phyloP scores from a whole-genome alignment of 1,139 yeast genomes.

The Ogataea hybrid region DNA sequence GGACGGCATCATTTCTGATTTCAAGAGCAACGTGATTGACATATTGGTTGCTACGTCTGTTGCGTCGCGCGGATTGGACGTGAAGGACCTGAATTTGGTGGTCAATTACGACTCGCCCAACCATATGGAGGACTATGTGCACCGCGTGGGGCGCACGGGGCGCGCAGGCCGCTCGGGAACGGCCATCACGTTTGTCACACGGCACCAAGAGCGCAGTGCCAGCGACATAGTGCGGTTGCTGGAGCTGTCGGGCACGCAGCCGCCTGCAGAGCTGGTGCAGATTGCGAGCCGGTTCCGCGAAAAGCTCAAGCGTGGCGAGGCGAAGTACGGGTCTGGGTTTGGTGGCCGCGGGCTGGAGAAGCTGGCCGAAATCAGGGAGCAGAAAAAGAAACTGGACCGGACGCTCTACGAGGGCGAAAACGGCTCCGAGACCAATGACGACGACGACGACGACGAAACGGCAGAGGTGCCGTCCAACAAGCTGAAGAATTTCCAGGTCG shows the following conservation, averaged over 20 bases:
- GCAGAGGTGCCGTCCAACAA: constrained; percentile 2
- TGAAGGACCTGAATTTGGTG: constrained; percentile 75
- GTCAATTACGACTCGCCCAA: constrained; percentile 87
- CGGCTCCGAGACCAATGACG: constrained; percentile 1
- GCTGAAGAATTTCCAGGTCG: constrained; percentile 41
- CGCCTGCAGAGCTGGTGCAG: constrained; percentile 50
- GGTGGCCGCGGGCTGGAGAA: constrained; percentile 93
- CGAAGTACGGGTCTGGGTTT: constrained; percentile 70
- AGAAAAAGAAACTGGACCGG: constrained; percentile 39
- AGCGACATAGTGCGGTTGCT: constrained; percentile 73
- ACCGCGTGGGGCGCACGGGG: constrained; percentile 95
- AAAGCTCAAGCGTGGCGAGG: constrained; percentile 70
- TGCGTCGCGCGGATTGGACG: constrained; percentile 94
- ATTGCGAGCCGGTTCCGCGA: constrained; percentile 58
- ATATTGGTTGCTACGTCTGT: constrained; percentile 88
- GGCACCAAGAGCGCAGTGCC: constrained; percentile 65
- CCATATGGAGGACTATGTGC: constrained; percentile 95
- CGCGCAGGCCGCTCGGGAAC: constrained; percentile 81
- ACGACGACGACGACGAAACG: constrained; percentile 1
- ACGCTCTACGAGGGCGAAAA: constrained; percentile 32
- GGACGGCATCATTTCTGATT: constrained; percentile 69
- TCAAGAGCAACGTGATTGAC: constrained; percentile 59
- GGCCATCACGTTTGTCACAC: constrained; percentile 71
- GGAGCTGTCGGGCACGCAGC: constrained; percentile 48
- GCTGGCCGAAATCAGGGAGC: constrained; percentile 66